Base-by-base conservation (phyloP, 441 rosid genomes). In the Syzygium syzygioides region DNA sequence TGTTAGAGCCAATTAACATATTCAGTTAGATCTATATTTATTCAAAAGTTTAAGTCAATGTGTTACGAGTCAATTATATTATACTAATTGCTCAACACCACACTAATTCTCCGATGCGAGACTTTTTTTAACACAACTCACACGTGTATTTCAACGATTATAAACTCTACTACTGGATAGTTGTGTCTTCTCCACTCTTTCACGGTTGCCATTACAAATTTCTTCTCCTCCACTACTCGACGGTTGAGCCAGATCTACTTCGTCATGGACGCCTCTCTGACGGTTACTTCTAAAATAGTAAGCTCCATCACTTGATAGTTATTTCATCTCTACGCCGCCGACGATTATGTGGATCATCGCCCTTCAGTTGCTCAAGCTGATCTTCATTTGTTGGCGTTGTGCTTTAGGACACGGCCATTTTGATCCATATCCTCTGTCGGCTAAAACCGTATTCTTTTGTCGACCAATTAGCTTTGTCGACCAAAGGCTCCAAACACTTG, bases 11-110 rank as follows among this genome's bases (percentile, higher is more conserved):
- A 10, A 11, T 56, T 26, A 9, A 56, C 12, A 23, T 56, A 23
- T 56, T 8, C 11, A 3, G 8, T 15, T 56, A 12, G 11, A 56
- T 2, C 0, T 0, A 18, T 1, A 18, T 18, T 55, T 7, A 55
- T 9, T 55, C 3, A 18, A 55, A 55, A 55, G 0, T 1, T 55
- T 55, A 55, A 55, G 7, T 6, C 19, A 15, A 55, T 19, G 20
- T 6, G 19, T 54, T 54, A 15, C 14, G 55, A 14, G 55, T 54
- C 18, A 14, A 54, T 54, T 54, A 15, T 14, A 54, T 14, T 14
- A 54, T 5, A 54, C 18, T 54, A 54, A 54, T 17, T 10, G 55
- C 15, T 53, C 15, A 14, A 53, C 11, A 15, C 6, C 1, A 54
- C 2, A 11, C 6, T 18, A 54, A 54, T 54, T 54, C 18, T 54